Conservation (phyloP, 2,329 filamentous ascomycete genomes). For the Penicillium sp. region DNA sequence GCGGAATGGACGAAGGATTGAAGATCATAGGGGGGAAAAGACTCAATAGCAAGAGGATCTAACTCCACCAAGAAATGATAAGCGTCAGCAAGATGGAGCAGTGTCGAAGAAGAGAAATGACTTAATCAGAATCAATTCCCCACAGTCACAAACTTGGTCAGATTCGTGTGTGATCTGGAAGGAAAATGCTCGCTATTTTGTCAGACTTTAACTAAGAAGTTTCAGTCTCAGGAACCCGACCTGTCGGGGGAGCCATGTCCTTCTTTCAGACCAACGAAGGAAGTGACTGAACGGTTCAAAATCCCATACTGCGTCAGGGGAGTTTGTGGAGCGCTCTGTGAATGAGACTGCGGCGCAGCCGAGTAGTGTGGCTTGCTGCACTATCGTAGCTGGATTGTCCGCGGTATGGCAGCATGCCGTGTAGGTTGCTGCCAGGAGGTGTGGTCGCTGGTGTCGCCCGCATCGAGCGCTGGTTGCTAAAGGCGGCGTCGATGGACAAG, state of each 20-base stretch:
- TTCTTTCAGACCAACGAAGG: constrained; percentile 69
- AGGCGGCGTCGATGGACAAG: constrained; percentile 76
- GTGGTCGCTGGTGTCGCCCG: constrained; percentile 90
- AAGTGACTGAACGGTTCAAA: constrained; percentile 56
- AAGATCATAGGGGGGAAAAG: too few relatives aligned
- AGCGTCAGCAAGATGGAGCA: too few relatives aligned
- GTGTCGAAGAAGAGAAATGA: too few relatives aligned
- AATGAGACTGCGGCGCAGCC: constrained; percentile 64
- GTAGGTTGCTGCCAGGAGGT: constrained; percentile 74
- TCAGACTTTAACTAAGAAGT: constrained; percentile 69
- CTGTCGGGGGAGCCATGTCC: constrained; percentile 83
- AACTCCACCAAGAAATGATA: too few relatives aligned
- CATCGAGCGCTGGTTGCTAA: constrained; percentile 80
- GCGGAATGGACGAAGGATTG: too few relatives aligned
- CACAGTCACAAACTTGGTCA: too few relatives aligned
- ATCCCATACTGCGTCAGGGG: constrained; percentile 65
- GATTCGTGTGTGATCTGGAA: too few relatives aligned
- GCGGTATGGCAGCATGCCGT: constrained; percentile 78
- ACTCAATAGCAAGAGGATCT: too few relatives aligned
- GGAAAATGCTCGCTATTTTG: background rate
- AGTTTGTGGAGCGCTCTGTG: constrained; percentile 67
- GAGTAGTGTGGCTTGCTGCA: constrained; percentile 73
- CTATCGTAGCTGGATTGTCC: constrained; percentile 70
- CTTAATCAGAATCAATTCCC: too few relatives aligned
- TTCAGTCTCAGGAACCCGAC: constrained; percentile 61